Percentiles rank a stretch among this genome's conserved stretches.
Evolutionary conservation across 2,329 filamentous ascomycete species (phyloP).

Genomic region (Hawksworthiomyces lignivorus): DNA sequence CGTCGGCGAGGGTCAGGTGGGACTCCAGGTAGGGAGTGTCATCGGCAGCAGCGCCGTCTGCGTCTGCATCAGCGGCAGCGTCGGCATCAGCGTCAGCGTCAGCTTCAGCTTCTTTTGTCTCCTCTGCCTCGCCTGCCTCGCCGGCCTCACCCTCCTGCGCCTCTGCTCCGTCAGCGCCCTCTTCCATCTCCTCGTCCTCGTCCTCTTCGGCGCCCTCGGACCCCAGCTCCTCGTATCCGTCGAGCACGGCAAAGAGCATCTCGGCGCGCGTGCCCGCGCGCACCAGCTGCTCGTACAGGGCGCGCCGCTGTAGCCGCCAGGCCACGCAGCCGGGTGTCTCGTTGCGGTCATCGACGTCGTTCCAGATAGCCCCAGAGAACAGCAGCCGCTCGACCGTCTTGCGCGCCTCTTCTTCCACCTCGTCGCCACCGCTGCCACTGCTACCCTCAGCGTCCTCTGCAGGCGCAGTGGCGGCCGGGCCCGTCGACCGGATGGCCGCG

Average conservation of each 20-base stretch:
- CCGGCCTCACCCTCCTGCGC: constrained; percentile 8
- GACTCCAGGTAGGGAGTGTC: constrained; percentile 59
- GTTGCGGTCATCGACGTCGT: constrained; percentile 76
- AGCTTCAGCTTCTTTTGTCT: neutral
- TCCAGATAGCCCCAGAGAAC: constrained; percentile 91
- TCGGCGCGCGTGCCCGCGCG: constrained; percentile 88
- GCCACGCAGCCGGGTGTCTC: constrained; percentile 93
- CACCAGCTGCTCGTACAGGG: constrained; percentile 75
- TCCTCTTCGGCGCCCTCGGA: constrained; percentile 45
- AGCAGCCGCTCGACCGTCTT: constrained; percentile 69
- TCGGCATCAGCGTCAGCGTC: neutral
- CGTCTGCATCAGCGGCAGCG: constrained; percentile 20
- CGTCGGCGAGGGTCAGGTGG: constrained; percentile 54
- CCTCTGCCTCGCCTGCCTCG: constrained; percentile 8
- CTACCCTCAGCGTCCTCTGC: neutral
- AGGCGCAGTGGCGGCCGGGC: neutral
- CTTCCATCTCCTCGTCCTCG: constrained; percentile 30
- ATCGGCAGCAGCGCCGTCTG: constrained; percentile 40
- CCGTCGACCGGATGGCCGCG: constrained; percentile 67
- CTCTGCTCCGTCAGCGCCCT: constrained; percentile 25
- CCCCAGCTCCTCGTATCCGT: constrained; percentile 68
- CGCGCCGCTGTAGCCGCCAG: constrained; percentile 55
- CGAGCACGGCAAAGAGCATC: constrained; percentile 72
- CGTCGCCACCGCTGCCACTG: constrained; percentile 1
- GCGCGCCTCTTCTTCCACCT: constrained; percentile 42